Evolutionary conservation across 176 grass and related monocot species (phyloP).

Genomic region (Oryza australiensis): DNA sequence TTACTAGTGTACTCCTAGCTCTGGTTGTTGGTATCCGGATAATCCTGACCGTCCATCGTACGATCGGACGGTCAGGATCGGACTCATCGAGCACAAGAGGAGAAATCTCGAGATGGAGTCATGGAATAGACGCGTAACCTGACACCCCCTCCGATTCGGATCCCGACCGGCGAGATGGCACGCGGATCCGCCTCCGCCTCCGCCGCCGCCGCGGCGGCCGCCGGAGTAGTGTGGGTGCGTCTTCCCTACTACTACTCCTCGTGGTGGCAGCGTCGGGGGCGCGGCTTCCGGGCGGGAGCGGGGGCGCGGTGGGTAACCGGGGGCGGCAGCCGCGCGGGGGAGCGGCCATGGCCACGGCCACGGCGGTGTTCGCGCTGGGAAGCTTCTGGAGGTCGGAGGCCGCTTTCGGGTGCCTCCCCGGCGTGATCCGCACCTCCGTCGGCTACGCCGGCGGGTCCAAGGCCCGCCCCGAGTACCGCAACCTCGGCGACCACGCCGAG

Average conservation of each 20-base stretch:
- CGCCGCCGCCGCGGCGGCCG: no score
- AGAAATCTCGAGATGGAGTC: not conserved
- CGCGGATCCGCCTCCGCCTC: not conserved
- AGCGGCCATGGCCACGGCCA: constrained; percentile 31
- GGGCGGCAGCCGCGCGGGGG: constrained; percentile 5
- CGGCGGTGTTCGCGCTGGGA: constrained; percentile 80
- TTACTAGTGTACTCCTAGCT: no score
- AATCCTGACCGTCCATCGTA: not conserved
- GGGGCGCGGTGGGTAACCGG: not conserved
- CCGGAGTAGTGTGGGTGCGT: not conserved
- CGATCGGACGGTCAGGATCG: not conserved
- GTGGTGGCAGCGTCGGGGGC: not conserved
- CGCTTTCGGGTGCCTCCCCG: constrained; percentile 70
- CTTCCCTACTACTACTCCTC: no score
- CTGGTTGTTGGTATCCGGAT: not conserved
- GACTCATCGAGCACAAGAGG: not conserved
- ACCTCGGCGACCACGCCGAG: constrained; percentile 88
- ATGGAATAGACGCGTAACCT: not conserved
- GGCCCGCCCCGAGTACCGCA: constrained; percentile 68
- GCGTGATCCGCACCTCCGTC: constrained; percentile 81
- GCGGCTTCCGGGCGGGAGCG: constrained; percentile 25
- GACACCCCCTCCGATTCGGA: constrained; percentile 34
- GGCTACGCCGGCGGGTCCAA: constrained; percentile 86
- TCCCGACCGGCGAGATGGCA: constrained; percentile 43
- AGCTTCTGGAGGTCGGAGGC: constrained; percentile 94